Evolutionary conservation across 305 asterid genomes (phyloP).

Genomic region (Fraxinus greggii): DNA sequence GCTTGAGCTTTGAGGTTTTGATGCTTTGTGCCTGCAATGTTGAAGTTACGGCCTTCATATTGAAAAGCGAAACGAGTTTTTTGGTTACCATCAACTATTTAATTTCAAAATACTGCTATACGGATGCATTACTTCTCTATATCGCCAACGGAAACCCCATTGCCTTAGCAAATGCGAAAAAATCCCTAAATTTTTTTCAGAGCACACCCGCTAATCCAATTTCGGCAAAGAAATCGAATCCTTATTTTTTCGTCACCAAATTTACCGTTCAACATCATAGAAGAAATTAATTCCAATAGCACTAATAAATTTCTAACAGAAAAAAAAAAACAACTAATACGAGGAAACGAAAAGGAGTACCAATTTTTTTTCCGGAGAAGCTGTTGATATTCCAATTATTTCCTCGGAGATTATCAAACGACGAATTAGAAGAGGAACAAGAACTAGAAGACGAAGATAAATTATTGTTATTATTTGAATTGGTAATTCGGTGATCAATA

Average conservation of each 20-base stretch:
- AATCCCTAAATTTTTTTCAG: background rate
- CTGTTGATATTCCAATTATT: slow-evolving; percentile 36
- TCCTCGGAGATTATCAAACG: slow-evolving; percentile 26
- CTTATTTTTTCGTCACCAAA: background rate
- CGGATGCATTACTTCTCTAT: background rate
- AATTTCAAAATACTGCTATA: background rate
- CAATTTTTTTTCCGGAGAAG: slow-evolving; percentile 33
- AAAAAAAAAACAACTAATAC: background rate
- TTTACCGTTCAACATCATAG: background rate
- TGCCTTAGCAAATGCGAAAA: background rate
- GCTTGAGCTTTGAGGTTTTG: slow-evolving; percentile 47
- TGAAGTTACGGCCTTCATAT: background rate
- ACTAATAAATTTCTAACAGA: background rate
- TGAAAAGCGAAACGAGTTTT: background rate
- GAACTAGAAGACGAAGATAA: slow-evolving; percentile 37
- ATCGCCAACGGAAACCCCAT: background rate
- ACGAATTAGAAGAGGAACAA: slow-evolving; percentile 38
- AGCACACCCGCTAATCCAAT: background rate
- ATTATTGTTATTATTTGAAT: slow-evolving; percentile 8
- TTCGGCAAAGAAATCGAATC: background rate
- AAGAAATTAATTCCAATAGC: background rate
- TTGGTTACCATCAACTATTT: background rate
- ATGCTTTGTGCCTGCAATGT: slow-evolving; percentile 48
- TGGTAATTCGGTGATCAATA: background rate
- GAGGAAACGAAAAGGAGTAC: background rate